A percentile compares a stretch with the other conserved stretches of the same genome.
These are phyloP conservation scores for Phaseolus lunatus DNA, from an alignment of 306 rosid genomes.

Conservation along the genomic window DNA sequence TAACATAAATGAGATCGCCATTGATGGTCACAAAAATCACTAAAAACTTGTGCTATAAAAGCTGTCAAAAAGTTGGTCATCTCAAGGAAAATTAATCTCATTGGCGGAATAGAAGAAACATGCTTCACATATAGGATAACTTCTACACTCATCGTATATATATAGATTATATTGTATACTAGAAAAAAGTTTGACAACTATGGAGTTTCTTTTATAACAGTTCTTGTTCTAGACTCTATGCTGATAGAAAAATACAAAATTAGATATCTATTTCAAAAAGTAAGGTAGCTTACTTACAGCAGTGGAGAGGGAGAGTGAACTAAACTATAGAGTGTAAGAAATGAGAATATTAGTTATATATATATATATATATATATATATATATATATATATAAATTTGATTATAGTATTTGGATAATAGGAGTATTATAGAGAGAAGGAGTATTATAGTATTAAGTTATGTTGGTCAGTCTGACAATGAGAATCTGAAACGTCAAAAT, in stretches of 20 bases:
- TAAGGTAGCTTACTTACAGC: neutral
- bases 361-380: neutral
- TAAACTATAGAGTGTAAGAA: neutral
- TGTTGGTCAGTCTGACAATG: slow-evolving; percentile 60
- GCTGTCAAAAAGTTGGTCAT: neutral
- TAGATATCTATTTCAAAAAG: neutral
- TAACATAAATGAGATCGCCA: neutral
- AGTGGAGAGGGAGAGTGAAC: too few species aligned
- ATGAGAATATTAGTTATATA: neutral
- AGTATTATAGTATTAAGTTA: neutral
- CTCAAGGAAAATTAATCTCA: neutral
- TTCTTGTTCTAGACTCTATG: neutral
- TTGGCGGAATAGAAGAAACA: neutral
- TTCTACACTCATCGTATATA: neutral
- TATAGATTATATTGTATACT: neutral
- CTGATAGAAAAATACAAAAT: neutral
- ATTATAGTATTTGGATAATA: neutral
- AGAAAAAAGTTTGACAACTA: neutral
- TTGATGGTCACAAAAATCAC: neutral
- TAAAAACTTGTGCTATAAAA: neutral
- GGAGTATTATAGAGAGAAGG: neutral
- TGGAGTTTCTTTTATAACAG: neutral
- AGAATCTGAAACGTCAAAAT: slow-evolving; percentile 99
- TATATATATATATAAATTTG: neutral
- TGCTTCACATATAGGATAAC: neutral